Base-by-base conservation (phyloP, 495 filamentous ascomycete genomes). In the Acidomyces sp. region DNA sequence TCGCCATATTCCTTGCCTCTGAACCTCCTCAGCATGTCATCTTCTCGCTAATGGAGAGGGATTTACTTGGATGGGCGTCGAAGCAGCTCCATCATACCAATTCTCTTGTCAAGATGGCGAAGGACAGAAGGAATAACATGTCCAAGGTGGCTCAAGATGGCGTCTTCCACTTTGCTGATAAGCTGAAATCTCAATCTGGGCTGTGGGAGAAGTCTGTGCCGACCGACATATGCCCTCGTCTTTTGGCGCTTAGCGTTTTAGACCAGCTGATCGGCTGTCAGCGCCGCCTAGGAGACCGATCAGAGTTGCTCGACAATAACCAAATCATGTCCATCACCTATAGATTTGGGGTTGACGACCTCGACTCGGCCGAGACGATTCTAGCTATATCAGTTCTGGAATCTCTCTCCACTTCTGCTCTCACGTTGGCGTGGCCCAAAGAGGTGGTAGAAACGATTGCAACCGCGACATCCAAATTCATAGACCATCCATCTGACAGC, bases 121-220 rank as follows among this genome's bases (percentile, higher is more conserved):
- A 70, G 52, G 74, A 82, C 15, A 67, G 78, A 18, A 72, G 70
- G 46, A 68, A 58, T n/a, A 87, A 85, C 45, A 62, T 84, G 55
- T 78, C 83, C 3, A 80, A 70, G 53, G 59, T 70, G 9, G 67
- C 65, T 13, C 77, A 75, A 42, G 61, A 47, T 6, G 55, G 71
- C 2, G 44, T 84, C n/a, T 45, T 52, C 13, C 61, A 67, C 2
- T 62, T 84, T 37, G 66, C 69, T 33, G 22, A 32, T 12, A 53
- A 54, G 21, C 55, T 63, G 15, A 51, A 77, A 11, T 54, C 64
- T 24, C 57, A 66, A 35, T 62, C 70, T n/a, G 55, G 63, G 3
- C 56, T 75, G 17, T 86, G 76, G 76, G 59, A 63, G 19, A 62
- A 67, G 3, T 57, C 60, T n/a, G 53, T 58, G 27, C 75, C 73